A percentile compares a stretch with the other conserved stretches of the same genome.
phyloP scores from a whole-genome alignment of 192 early-diverging fungal genomes.

The Chytriomyces sp. region DNA sequence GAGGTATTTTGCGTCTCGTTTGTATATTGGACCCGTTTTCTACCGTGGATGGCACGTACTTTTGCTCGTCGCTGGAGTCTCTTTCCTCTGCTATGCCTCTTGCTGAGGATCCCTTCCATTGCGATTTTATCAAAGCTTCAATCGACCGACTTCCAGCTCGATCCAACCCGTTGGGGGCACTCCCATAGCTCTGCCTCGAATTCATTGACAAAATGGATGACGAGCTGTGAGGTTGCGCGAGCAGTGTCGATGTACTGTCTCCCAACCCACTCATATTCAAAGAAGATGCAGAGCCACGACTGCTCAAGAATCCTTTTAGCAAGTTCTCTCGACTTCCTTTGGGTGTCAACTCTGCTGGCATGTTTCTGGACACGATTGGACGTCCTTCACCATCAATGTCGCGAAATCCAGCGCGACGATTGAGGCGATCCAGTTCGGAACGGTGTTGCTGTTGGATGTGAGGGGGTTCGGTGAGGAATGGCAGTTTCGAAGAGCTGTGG shows the following conservation, averaged over 20 bases:
- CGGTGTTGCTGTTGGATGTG: background rate
- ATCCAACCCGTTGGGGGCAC: too few relatives aligned
- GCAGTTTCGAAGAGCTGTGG: background rate
- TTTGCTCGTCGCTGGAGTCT: too few relatives aligned
- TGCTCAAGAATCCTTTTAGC: background rate
- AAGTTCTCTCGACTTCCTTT: background rate
- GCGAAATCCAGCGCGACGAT: background rate
- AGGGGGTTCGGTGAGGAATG: background rate
- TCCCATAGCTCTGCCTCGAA: background rate
- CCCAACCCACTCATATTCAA: background rate
- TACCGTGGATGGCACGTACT: too few relatives aligned
- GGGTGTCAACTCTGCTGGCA: background rate
- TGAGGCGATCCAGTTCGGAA: slow-evolving; percentile 7
- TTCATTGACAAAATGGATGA: background rate
- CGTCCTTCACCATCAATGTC: slow-evolving; percentile 26
- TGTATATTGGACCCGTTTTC: too few relatives aligned
- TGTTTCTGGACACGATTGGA: background rate
- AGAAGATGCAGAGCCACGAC: background rate
- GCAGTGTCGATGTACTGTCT: background rate
- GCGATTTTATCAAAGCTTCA: too few relatives aligned
- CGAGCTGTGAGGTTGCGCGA: background rate
- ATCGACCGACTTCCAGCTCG: too few relatives aligned
- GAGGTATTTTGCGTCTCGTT: too few relatives aligned
- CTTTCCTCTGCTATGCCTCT: too few relatives aligned
- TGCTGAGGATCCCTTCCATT: too few relatives aligned